phyloP scores from a whole-genome alignment of 306 rosid species.

The Begonia masoniana region DNA sequence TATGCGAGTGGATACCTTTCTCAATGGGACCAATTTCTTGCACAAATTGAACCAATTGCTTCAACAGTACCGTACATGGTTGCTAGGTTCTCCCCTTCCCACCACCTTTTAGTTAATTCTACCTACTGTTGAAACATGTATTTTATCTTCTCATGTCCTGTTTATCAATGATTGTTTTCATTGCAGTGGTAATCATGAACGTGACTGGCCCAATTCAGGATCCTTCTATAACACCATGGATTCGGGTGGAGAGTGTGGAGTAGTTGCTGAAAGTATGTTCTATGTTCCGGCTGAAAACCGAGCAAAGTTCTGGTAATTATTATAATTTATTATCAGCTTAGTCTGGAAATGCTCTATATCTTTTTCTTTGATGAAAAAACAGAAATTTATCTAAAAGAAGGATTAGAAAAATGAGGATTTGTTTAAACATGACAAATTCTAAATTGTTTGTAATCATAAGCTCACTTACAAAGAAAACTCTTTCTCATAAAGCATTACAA shows the following conservation, averaged over 20 bases:
- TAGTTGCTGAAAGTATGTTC: slow-evolving; percentile 70
- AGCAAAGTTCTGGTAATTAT: slow-evolving; percentile 63
- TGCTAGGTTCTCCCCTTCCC: slow-evolving; percentile 44
- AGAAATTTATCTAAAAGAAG: too few relatives aligned
- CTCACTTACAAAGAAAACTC: too few relatives aligned
- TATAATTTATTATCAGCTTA: neutral
- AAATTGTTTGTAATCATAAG: too few relatives aligned
- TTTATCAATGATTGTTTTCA: slow-evolving; percentile 10
- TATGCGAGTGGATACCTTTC: slow-evolving; percentile 91
- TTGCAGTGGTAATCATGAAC: slow-evolving; percentile 90
- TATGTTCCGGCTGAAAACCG: slow-evolving; percentile 86
- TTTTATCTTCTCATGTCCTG: slow-evolving; percentile 13
- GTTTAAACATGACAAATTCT: too few relatives aligned
- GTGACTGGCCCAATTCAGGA: slow-evolving; percentile 89
- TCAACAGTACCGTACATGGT: slow-evolving; percentile 86
- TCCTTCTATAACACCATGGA: slow-evolving; percentile 72
- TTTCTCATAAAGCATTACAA: too few relatives aligned
- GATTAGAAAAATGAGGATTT: too few relatives aligned
- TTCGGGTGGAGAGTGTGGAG: slow-evolving; percentile 98
- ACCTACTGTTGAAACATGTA: neutral
- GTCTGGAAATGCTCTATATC: too few relatives aligned
- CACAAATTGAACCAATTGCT: slow-evolving; percentile 90
- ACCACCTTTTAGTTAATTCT: neutral
- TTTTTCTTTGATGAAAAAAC: too few relatives aligned
- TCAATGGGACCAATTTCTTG: slow-evolving; percentile 94